These are phyloP conservation scores for Kalaharituber pfeilii DNA, from an alignment of 2,329 filamentous ascomycete species.

Conservation along the genomic window DNA sequence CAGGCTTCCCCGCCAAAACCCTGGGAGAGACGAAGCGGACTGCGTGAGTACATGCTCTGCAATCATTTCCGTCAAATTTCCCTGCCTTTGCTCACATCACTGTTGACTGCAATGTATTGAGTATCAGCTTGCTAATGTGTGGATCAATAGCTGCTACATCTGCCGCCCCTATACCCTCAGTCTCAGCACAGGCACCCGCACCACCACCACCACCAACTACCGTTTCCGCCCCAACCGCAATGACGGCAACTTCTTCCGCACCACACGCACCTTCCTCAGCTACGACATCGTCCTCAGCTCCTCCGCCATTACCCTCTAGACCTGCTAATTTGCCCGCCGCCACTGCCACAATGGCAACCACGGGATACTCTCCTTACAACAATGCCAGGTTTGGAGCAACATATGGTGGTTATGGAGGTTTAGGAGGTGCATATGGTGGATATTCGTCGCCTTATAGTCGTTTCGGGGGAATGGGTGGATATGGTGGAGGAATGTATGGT, in stretches of 20 bases:
- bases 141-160: constrained; percentile 24
- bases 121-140: no score
- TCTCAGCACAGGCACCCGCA: no score
- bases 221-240: constrained; percentile 21
- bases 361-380: not conserved
- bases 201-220: constrained; percentile 25
- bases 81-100: no score
- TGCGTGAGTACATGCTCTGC: not conserved
- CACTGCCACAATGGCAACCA: not conserved
- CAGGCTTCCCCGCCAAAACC: constrained; percentile 79
- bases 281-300: no score
- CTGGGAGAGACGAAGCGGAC: constrained; percentile 61
- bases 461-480: not conserved
- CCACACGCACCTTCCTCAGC: constrained; percentile 23
- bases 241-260: constrained; percentile 30
- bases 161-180: constrained; percentile 25
- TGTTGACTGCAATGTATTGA: no score
- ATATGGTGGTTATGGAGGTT: not conserved
- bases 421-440: not conserved
- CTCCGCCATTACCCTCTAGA: constrained; percentile 61
- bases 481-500: not conserved
- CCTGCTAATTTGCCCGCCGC: constrained; percentile 47
- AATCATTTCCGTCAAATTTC: not conserved
- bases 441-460: not conserved
- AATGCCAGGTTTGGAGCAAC: not conserved